phyloP scores from a whole-genome alignment of 2,329 filamentous ascomycete genomes.

The Truncatella angustata region DNA sequence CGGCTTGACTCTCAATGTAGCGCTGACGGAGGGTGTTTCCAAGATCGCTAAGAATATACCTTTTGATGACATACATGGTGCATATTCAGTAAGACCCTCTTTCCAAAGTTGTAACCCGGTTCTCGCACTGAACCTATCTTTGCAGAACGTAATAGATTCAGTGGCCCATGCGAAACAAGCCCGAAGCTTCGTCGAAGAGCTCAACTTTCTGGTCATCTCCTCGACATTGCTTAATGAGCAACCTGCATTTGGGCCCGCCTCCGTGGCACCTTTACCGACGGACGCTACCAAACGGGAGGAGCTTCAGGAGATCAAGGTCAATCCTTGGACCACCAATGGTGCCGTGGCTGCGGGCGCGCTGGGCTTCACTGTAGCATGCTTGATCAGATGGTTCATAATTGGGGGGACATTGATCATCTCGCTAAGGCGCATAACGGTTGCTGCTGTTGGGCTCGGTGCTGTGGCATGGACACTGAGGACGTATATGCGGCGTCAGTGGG shows the following conservation, averaged over 20 bases:
- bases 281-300: neutral
- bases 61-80: conserved; percentile 24
- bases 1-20: conserved; percentile 19
- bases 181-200: conserved; percentile 30
- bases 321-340: conserved; percentile 25
- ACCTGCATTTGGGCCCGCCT: conserved; percentile 25
- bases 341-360: conserved; percentile 27
- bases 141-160: conserved; percentile 29
- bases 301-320: neutral
- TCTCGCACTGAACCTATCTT: neutral
- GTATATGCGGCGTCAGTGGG: conserved; percentile 28
- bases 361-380: conserved; percentile 24
- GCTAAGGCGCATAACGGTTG: conserved; percentile 23
- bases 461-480: conserved; percentile 21
- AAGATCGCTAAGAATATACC: conserved; percentile 21
- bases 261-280: conserved; percentile 12
- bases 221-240: conserved; percentile 31
- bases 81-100: conserved; percentile 14
- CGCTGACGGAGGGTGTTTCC: conserved; percentile 16
- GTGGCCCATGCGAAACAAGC: conserved; percentile 30
- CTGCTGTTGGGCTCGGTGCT: conserved; percentile 17
- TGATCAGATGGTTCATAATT: conserved; percentile 27
- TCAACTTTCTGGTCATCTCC: conserved; percentile 31
- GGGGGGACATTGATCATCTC: conserved; percentile 24
- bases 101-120: neutral